A percentile compares a stretch with the other conserved stretches of the same genome.
phyloP scores from a whole-genome alignment of 1,284 basidiomycete species.

The Lignosus rhinocerotis region DNA sequence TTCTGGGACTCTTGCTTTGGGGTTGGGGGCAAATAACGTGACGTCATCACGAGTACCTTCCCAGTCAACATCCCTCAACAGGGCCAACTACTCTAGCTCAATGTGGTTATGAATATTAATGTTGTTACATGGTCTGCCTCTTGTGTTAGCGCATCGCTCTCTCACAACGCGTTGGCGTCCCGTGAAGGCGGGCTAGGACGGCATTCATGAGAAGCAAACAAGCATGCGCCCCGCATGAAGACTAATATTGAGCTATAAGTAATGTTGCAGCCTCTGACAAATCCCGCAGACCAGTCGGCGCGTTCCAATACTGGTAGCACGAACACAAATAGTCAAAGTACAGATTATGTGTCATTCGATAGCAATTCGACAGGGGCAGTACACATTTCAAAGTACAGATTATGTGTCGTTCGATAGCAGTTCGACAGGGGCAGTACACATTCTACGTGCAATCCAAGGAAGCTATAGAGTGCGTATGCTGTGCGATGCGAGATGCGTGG shows the following conservation, averaged over 20 bases:
- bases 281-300: too few relatives aligned
- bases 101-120: background rate
- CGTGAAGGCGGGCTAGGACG: too few relatives aligned
- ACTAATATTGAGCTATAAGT: too few relatives aligned
- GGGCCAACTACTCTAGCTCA: background rate
- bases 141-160: background rate
- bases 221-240: too few relatives aligned
- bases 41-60: background rate
- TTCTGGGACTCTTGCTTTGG: background rate
- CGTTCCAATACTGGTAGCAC: background rate
- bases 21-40: constrained; percentile 5
- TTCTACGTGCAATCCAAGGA: constrained; percentile 17
- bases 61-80: background rate
- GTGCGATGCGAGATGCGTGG: constrained; percentile 13
- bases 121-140: background rate
- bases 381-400: constrained; percentile 21
- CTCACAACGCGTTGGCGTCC: too few relatives aligned
- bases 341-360: constrained; percentile 18
- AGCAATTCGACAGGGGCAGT: constrained; percentile 21
- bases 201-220: too few relatives aligned
- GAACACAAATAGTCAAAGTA: background rate
- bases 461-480: constrained; percentile 22
- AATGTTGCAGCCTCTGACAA: background rate
- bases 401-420: constrained; percentile 21
- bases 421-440: constrained; percentile 20